phyloP scores from a whole-genome alignment of 2,329 filamentous ascomycete genomes.

The Colletotrichum nymphaeae region DNA sequence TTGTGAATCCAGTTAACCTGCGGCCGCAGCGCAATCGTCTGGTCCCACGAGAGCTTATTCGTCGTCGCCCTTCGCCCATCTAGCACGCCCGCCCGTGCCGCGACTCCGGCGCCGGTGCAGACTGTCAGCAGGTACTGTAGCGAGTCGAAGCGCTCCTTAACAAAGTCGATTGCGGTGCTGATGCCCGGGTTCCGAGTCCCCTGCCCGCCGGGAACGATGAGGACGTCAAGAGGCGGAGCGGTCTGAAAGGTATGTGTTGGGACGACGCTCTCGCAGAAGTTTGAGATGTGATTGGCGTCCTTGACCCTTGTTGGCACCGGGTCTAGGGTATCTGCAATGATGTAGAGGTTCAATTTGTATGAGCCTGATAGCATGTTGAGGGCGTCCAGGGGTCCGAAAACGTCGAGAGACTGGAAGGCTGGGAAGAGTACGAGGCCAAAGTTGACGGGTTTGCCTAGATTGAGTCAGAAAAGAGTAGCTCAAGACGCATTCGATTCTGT shows the following conservation, averaged over 20 bases:
- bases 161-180: conserved; percentile 51
- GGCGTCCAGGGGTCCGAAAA: conserved; percentile 50
- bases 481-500: neutral
- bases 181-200: conserved; percentile 50
- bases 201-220: conserved; percentile 66
- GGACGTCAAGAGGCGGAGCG: conserved; percentile 61
- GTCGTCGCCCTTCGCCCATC: conserved; percentile 66
- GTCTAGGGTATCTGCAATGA: conserved; percentile 34
- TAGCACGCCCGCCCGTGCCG: conserved; percentile 63
- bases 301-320: conserved; percentile 31
- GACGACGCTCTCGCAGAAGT: conserved; percentile 35
- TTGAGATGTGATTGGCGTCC: neutral
- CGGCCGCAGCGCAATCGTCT: conserved; percentile 51
- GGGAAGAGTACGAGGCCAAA: conserved; percentile 49
- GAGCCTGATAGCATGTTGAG: conserved; percentile 42
- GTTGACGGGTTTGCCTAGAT: conserved; percentile 34
- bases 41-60: conserved; percentile 63
- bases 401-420: conserved; percentile 51
- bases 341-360: conserved; percentile 33
- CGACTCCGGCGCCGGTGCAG: conserved; percentile 66
- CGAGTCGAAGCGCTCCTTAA: conserved; percentile 49
- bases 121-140: conserved; percentile 65
- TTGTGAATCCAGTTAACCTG: conserved; percentile 62
- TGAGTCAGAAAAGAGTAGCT: neutral
- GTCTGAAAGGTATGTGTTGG: conserved; percentile 54